phyloP scores from a whole-genome alignment of 1,284 basidiomycete genomes.

The Cutaneotrichosporon sp. region DNA sequence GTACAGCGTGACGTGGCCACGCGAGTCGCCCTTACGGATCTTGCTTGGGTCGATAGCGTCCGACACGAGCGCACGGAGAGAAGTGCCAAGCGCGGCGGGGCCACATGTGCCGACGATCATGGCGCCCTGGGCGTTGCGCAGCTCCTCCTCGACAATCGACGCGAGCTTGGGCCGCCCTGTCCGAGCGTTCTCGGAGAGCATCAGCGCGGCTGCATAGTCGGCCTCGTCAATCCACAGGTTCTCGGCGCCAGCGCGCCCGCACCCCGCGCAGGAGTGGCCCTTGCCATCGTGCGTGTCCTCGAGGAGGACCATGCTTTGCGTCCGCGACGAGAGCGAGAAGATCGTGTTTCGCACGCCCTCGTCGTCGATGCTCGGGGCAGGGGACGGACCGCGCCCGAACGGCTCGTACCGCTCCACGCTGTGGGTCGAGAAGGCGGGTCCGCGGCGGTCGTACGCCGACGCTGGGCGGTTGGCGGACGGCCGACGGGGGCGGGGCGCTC shows the following conservation, averaged over 20 bases:
- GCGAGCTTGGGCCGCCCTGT: conserved; percentile 72
- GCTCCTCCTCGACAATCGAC: conserved; percentile 69
- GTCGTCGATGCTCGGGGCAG: conserved; percentile 5
- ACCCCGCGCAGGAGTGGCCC: conserved; percentile 9
- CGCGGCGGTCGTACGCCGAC: neutral
- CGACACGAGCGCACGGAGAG: conserved; percentile 17
- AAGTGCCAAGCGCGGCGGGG: conserved; percentile 13
- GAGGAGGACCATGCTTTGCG: conserved; percentile 21
- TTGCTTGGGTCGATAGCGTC: conserved; percentile 17
- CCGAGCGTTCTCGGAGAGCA: conserved; percentile 70
- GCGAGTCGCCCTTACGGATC: conserved; percentile 16
- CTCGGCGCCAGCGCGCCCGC: conserved; percentile 9
- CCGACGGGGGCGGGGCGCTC: neutral
- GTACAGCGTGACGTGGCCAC: conserved; percentile 23
- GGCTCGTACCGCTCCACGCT: conserved; percentile 15
- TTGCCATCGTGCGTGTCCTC: conserved; percentile 21
- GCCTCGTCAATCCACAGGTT: conserved; percentile 62
- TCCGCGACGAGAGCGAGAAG: conserved; percentile 16
- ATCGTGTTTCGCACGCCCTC: conserved; percentile 12
- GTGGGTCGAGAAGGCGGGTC: neutral
- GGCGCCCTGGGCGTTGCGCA: conserved; percentile 61
- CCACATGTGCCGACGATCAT: conserved; percentile 61
- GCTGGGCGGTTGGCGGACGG: neutral
- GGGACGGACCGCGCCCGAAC: neutral
- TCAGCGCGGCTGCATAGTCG: conserved; percentile 67